Evolutionary conservation across 1,139 yeast species (phyloP), one percentile per base, ranked within the genome.

Genomic region (Arxiozyma slooffiae): DNA sequence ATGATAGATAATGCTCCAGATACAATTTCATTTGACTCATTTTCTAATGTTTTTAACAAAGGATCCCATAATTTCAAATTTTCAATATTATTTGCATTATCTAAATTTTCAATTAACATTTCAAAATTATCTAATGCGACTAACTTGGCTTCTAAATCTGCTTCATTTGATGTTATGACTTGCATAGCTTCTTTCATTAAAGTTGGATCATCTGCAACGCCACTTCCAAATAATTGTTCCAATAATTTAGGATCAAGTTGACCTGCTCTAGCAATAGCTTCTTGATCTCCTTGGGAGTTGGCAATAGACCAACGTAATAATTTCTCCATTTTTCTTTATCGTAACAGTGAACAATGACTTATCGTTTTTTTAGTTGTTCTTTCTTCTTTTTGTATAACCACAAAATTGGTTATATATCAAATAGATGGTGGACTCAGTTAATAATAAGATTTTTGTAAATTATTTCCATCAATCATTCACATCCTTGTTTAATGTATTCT

Each of bases 81-180:
- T 57, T 85, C 92, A 56, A 92, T 83, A 62, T 88, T 89, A 68
- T 92, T 90, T 23, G 98, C 97, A 66, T 92, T 92, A 67, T 92
- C 98, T 57, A 92, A 70, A 63, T 89, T 89, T 66, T 92, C 98
- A 53, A 92, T 85, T 52, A 92, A 74, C 94, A 90, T 88, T 67
- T 92, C 97, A 61, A 90, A 84, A 66, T 89, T 88, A 56, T 92
- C 97, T 54, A 90, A 77, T 0, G 97, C 96, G 17, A 80, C 78
- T 52, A 82, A 75, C 58, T 82, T 82, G 61, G 77, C 76, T 47
- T 83, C 92, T 36, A 78, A 62, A 3, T 75, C 75, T 20, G 82
- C 82, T 45, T 79, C 82, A n/a, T 80, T 78, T 61, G 79, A 76
- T n/a, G 70, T 65, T 7, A 86, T 80, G 17, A 85, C 82, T 9